A percentile compares a stretch with the other conserved stretches of the same genome.
phyloP scores from a whole-genome alignment of 805 yeast genomes.

The Pichia sporocuriosa region DNA sequence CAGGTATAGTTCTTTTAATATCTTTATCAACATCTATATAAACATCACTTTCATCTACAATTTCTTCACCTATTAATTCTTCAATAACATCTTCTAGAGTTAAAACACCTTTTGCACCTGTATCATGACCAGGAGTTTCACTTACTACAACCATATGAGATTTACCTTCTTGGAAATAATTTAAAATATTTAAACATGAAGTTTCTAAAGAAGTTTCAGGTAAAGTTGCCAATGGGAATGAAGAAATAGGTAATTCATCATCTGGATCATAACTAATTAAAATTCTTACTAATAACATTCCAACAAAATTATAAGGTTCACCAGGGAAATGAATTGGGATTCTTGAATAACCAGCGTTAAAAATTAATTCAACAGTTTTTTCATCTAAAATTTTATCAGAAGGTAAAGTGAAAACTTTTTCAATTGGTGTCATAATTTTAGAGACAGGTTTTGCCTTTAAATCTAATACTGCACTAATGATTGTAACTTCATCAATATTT shows the following conservation, averaged over 20 bases:
- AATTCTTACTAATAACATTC: slow-evolving; percentile 89
- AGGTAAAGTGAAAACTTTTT: slow-evolving; percentile 80
- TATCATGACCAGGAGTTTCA: slow-evolving; percentile 68
- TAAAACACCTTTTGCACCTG: slow-evolving; percentile 84
- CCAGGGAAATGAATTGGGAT: slow-evolving; percentile 89
- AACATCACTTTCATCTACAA: slow-evolving; percentile 93
- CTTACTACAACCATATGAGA: slow-evolving; percentile 95
- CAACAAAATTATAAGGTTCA: slow-evolving; percentile 86
- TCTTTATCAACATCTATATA: slow-evolving; percentile 85
- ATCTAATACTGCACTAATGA: slow-evolving; percentile 88
- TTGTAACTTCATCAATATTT: slow-evolving; percentile 93
- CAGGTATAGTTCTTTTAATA: slow-evolving; percentile 70
- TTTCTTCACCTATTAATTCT: slow-evolving; percentile 95
- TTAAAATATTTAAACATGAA: slow-evolving; percentile 86
- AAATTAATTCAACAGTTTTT: slow-evolving; percentile 75
- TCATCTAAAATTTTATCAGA: slow-evolving; percentile 81
- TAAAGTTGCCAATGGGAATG: slow-evolving; percentile 90
- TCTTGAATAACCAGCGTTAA: slow-evolving; percentile 90
- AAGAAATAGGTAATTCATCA: slow-evolving; percentile 85
- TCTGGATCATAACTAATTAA: slow-evolving; percentile 95
- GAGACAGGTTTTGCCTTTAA: slow-evolving; percentile 85
- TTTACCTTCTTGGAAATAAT: slow-evolving; percentile 96
- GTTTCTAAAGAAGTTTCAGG: slow-evolving; percentile 93
- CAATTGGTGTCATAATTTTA: slow-evolving; percentile 90
- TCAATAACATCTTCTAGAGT: slow-evolving; percentile 98